A percentile compares a stretch with the other conserved stretches of the same genome.
These are phyloP conservation scores for Blumeria graminis DNA, from an alignment of 2,329 filamentous ascomycete species.

Conservation along the genomic window DNA sequence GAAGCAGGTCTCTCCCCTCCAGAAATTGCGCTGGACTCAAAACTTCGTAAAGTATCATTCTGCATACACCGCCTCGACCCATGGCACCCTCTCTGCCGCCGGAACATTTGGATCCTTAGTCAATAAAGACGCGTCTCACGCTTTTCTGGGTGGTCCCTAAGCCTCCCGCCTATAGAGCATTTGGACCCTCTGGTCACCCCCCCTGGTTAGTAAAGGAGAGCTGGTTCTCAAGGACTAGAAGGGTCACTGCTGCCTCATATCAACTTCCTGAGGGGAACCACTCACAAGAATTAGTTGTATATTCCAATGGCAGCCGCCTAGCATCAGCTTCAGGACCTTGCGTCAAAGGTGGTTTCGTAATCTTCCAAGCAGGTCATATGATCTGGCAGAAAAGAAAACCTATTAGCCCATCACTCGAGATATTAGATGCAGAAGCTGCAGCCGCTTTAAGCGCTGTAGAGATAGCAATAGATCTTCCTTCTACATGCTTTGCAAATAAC, in stretches of 20 bases:
- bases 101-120: too few species aligned
- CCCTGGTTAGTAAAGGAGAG: neutral
- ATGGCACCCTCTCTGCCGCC: too few species aligned
- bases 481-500: neutral
- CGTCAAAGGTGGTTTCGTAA: neutral
- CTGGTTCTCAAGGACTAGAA: neutral
- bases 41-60: too few species aligned
- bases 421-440: neutral
- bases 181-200: neutral
- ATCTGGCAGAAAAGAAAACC: neutral
- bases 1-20: too few species aligned
- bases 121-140: too few species aligned
- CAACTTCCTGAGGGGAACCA: neutral
- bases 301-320: neutral
- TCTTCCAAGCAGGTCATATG: neutral
- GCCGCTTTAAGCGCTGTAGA: neutral
- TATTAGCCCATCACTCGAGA: neutral
- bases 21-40: too few species aligned
- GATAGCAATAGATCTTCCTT: too few species aligned
- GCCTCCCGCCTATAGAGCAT: neutral
- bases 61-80: too few species aligned
- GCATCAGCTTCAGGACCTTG: neutral
- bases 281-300: neutral
- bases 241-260: neutral
- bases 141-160: neutral